Conservation (phyloP, 352 stramenopile genomes). For the Halophytophthora polymorphica region DNA sequence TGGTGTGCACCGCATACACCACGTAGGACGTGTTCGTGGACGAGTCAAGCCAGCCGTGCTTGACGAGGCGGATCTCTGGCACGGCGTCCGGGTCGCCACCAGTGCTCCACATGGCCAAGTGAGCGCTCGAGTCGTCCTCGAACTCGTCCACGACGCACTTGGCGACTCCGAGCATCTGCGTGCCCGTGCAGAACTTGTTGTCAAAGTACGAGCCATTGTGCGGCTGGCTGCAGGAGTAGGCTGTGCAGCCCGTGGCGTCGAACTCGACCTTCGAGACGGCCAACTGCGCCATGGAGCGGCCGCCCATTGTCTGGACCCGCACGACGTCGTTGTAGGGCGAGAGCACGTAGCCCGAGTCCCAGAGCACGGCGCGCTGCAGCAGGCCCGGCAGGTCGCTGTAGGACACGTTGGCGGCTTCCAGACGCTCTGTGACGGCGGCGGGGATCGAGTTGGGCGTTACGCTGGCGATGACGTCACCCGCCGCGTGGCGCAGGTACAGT, state of each 20-base stretch:
- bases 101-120: conserved; percentile 27
- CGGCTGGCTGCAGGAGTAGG: conserved; percentile 23
- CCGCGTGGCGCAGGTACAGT: conserved; percentile 18
- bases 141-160: conserved; percentile 30
- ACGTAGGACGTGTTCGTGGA: conserved; percentile 8
- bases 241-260: conserved; percentile 8
- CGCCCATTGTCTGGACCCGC: conserved; percentile 18
- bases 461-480: conserved; percentile 6
- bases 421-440: conserved; percentile 4
- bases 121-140: background rate
- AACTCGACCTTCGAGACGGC: conserved; percentile 23
- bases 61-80: conserved; percentile 8
- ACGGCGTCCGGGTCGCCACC: conserved; percentile 11
- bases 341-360: conserved; percentile 30
- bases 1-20: conserved; percentile 22
- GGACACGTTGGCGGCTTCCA: conserved; percentile 8
- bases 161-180: conserved; percentile 29
- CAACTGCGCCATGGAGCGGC: conserved; percentile 23
- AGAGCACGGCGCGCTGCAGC: conserved; percentile 30
- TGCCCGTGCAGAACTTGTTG: conserved; percentile 24
- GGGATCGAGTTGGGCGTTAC: conserved; percentile 12
- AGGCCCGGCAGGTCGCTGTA: conserved; percentile 20
- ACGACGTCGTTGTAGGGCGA: conserved; percentile 6
- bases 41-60: conserved; percentile 18
- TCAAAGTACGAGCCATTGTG: conserved; percentile 6